A percentile compares a stretch with the other conserved stretches of the same genome.
Evolutionary conservation across 768 basidiomycete genomes (phyloP).

Genomic region (Russula sp.): DNA sequence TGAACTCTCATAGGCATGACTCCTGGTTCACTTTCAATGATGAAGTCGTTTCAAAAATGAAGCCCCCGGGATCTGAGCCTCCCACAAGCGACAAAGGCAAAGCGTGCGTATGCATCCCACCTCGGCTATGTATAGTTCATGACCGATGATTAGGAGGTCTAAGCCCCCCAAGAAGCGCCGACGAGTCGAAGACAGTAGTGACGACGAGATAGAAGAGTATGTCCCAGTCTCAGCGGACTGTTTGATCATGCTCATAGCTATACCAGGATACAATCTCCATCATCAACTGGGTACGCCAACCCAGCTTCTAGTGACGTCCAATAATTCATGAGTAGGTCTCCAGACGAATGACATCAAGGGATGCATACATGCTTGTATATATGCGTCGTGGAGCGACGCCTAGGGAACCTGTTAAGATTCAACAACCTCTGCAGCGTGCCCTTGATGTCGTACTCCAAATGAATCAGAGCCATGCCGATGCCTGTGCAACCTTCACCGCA

Average conservation of each 20-base stretch:
- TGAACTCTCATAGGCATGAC: slow-evolving; percentile 36
- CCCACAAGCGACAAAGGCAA: slow-evolving; percentile 27
- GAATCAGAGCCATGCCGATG: slow-evolving; percentile 49
- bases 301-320: neutral
- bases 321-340: neutral
- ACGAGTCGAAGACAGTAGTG: slow-evolving; percentile 48
- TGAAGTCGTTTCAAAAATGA: slow-evolving; percentile 65
- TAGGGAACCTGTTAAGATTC: slow-evolving; percentile 19
- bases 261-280: slow-evolving; percentile 13
- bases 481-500: slow-evolving; percentile 40
- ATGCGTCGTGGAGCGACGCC: slow-evolving; percentile 31
- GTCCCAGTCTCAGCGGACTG: neutral
- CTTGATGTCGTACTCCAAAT: slow-evolving; percentile 43
- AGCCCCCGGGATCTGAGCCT: slow-evolving; percentile 40
- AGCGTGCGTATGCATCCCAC: slow-evolving; percentile 9
- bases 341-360: slow-evolving; percentile 57
- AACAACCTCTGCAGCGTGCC: slow-evolving; percentile 49
- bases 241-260: neutral
- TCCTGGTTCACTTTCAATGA: slow-evolving; percentile 95
- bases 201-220: slow-evolving; percentile 32
- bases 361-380: slow-evolving; percentile 96
- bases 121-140: neutral
- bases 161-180: slow-evolving; percentile 39
- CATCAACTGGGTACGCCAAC: slow-evolving; percentile 4
- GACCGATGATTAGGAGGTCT: slow-evolving; percentile 6